Percentiles rank a stretch among this genome's conserved stretches.
These are phyloP conservation scores for Phoenix roebelenii DNA, from an alignment of 176 grass and related monocot species.

Conservation along the genomic window DNA sequence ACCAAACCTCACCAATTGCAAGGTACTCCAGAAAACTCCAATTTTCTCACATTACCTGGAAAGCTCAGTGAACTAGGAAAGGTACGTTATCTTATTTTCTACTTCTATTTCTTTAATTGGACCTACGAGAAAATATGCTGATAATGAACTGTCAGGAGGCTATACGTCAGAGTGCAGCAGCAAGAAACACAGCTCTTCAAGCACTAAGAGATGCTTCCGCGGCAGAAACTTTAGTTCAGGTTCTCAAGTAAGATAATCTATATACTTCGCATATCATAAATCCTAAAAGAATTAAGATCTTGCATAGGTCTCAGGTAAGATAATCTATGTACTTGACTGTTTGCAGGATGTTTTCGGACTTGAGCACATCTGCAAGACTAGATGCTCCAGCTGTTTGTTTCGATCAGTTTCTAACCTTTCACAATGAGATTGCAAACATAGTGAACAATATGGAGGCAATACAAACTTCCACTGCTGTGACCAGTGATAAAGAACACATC, in stretches of 20 bases:
- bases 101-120: too few relatives aligned
- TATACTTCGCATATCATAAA: too few relatives aligned
- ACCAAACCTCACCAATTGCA: constrained; percentile 23
- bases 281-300: too few relatives aligned
- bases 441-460: constrained; percentile 59
- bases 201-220: constrained; percentile 72
- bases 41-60: constrained; percentile 36
- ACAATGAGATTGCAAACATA: constrained; percentile 66
- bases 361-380: constrained; percentile 48
- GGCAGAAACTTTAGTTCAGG: constrained; percentile 52
- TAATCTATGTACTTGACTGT: neutral
- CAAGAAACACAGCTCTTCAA: constrained; percentile 73
- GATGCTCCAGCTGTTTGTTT: constrained; percentile 58
- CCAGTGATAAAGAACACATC: neutral
- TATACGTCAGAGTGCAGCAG: constrained; percentile 54
- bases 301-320: too few relatives aligned
- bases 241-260: constrained; percentile 51
- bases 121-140: too few relatives aligned
- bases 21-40: constrained; percentile 11
- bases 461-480: constrained; percentile 47
- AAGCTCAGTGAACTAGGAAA: constrained; percentile 66
- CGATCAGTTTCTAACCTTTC: constrained; percentile 72
- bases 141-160: constrained; percentile 41
- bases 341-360: constrained; percentile 63
- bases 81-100: constrained; percentile 19